Base-by-base conservation (phyloP, 352 stramenopile species). In the Pythium grandisporangium region DNA sequence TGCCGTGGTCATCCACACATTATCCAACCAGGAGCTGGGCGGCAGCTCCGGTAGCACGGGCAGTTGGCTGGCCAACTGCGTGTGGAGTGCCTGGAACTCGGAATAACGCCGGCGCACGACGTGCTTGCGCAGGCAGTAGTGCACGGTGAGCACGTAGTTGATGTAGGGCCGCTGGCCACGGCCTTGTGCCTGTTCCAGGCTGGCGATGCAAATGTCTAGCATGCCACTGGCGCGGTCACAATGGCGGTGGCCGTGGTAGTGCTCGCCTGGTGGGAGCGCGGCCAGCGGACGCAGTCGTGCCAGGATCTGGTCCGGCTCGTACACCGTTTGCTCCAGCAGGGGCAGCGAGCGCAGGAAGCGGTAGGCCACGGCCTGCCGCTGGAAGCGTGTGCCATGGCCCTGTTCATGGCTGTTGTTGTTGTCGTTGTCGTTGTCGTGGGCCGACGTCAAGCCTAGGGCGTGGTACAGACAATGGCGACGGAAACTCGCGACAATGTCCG, bases 101-200 rank as follows among this genome's bases (percentile, higher is more conserved):
- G 55, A 66, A 61, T 83, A 87, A 12, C 73, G 61, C 1, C 73
- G 73, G 3, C 73, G 68, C 30, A 87, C 68, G 14, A 84, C 55
- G 48, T 87, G 70, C 22, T 66, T 71, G 24, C 73, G 67, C 21
- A 87, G 54, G 42, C 70, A 84, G 37, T 84, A 87, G 56, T 84
- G 73, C 24, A 87, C 73, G 19, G 57, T 61, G 20, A 87, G 46
- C 10, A 87, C 73, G 37, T 83, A 87, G 54, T 78, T 84, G 19
- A 70, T 78, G 53, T 87, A 82, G n/a, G 73, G 73, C 14, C 84
- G 58, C 4, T 58, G 45, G 30, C 63, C 70, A 2, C 53, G 40
- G 34, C 62, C 55, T 53, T 87, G 73, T 1, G 73, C 65, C 17
- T 71, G 63, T 48, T 84, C 73, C 68, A 87, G 79, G 17, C 61